Evolutionary conservation across 2,329 filamentous ascomycete genomes (phyloP).

Genomic region (Corynespora cassiicola): DNA sequence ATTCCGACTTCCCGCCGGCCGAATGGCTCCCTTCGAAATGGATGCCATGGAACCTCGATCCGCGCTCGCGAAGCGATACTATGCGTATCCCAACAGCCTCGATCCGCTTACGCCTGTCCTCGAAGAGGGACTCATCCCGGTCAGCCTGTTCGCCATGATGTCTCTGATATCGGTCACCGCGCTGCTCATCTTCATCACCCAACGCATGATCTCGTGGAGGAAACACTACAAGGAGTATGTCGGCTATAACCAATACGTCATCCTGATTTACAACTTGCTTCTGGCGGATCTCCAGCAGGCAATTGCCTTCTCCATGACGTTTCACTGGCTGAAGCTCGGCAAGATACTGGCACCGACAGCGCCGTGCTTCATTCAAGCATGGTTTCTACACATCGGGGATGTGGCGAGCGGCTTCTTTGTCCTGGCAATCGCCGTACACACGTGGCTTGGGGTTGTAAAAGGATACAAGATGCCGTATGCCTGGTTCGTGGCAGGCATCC

Average conservation of each 20-base stretch:
- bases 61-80: slow-evolving; percentile 24
- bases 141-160: slow-evolving; percentile 54
- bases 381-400: slow-evolving; percentile 61
- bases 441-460: slow-evolving; percentile 56
- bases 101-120: slow-evolving; percentile 35
- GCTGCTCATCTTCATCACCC: slow-evolving; percentile 57
- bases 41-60: slow-evolving; percentile 11
- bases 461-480: slow-evolving; percentile 54
- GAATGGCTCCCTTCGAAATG: slow-evolving; percentile 14
- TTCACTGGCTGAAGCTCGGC: slow-evolving; percentile 54
- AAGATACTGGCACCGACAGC: slow-evolving; percentile 52
- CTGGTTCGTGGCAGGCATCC: slow-evolving; percentile 52
- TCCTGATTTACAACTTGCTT: slow-evolving; percentile 61
- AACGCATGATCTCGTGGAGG: slow-evolving; percentile 59
- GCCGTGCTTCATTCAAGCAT: slow-evolving; percentile 58
- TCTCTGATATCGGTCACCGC: slow-evolving; percentile 53
- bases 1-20: too few relatives aligned
- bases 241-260: slow-evolving; percentile 62
- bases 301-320: slow-evolving; percentile 56
- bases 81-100: slow-evolving; percentile 35
- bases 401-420: slow-evolving; percentile 61
- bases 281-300: slow-evolving; percentile 61
- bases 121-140: slow-evolving; percentile 53
- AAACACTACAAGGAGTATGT: slow-evolving; percentile 56
- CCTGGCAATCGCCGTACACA: slow-evolving; percentile 62